Evolutionary conservation across 306 rosid species (phyloP).

Genomic region (Pyrus communis): DNA sequence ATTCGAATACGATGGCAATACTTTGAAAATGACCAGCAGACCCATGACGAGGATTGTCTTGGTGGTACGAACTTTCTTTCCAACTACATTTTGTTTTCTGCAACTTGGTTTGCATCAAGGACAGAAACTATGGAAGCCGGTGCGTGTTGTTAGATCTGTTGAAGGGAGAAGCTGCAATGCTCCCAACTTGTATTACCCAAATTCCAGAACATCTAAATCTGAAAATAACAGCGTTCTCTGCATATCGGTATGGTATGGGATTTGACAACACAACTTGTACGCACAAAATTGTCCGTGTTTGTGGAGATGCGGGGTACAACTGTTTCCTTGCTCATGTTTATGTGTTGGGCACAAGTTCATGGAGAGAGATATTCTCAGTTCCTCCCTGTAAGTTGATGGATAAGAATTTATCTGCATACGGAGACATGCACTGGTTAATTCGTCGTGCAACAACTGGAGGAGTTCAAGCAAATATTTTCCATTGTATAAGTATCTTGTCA

Average conservation of each 20-base stretch:
- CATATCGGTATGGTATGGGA: neutral
- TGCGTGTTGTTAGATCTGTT: neutral
- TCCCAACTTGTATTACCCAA: neutral
- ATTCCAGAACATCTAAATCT: neutral
- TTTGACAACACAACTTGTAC: neutral
- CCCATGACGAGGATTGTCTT: no score
- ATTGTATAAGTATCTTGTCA: neutral
- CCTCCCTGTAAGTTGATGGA: no score
- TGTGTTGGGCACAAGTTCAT: neutral
- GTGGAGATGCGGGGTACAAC: neutral
- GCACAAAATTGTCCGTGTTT: neutral
- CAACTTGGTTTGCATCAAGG: neutral
- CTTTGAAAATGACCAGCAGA: no score
- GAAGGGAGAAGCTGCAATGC: neutral
- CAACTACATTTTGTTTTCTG: no score
- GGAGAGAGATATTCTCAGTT: no score
- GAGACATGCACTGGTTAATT: neutral
- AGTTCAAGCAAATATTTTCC: neutral
- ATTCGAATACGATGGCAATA: no score
- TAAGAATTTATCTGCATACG: neutral
- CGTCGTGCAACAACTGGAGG: neutral
- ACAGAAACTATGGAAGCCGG: neutral
- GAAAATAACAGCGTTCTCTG: neutral
- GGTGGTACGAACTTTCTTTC: no score
- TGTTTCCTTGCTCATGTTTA: neutral